These are phyloP conservation scores for Trichoderma arundinaceum DNA, from an alignment of 2,329 filamentous ascomycete genomes.

Conservation along the genomic window DNA sequence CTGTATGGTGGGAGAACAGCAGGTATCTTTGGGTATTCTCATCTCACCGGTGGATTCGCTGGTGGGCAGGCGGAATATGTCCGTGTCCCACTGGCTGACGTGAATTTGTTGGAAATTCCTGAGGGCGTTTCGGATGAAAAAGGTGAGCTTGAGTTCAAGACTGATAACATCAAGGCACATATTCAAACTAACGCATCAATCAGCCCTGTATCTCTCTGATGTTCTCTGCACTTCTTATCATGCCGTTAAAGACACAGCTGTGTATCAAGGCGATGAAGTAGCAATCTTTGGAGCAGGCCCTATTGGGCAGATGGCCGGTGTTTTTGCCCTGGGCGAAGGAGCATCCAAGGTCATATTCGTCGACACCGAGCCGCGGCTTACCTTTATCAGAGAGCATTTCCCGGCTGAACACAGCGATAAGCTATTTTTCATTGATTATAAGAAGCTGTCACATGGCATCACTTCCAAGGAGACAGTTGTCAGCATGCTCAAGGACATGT, in stretches of 20 bases:
- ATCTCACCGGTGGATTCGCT: slow-evolving; percentile 85
- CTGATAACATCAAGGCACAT: too few relatives aligned
- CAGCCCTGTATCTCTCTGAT: slow-evolving; percentile 75
- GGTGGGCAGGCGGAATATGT: slow-evolving; percentile 89
- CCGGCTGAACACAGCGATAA: slow-evolving; percentile 55
- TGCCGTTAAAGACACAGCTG: slow-evolving; percentile 79
- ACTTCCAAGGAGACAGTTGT: slow-evolving; percentile 68
- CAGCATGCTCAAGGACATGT: slow-evolving; percentile 73
- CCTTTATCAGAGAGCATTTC: slow-evolving; percentile 69
- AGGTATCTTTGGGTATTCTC: slow-evolving; percentile 75
- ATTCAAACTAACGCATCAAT: background rate
- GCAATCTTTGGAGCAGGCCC: slow-evolving; percentile 87
- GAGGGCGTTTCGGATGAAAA: slow-evolving; percentile 84
- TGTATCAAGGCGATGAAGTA: slow-evolving; percentile 77
- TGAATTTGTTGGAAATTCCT: slow-evolving; percentile 81
- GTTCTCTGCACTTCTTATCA: slow-evolving; percentile 82
- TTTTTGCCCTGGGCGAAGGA: slow-evolving; percentile 76
- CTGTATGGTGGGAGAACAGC: slow-evolving; percentile 82
- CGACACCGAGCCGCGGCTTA: slow-evolving; percentile 67
- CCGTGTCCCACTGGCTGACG: slow-evolving; percentile 78
- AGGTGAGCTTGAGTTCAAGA: slow-evolving; percentile 44
- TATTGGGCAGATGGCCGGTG: slow-evolving; percentile 81
- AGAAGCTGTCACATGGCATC: slow-evolving; percentile 62
- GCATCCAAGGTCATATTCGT: slow-evolving; percentile 79
- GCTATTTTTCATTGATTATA: slow-evolving; percentile 73